phyloP scores from a whole-genome alignment of 768 basidiomycete genomes.

The Strobilomyces confusus region DNA sequence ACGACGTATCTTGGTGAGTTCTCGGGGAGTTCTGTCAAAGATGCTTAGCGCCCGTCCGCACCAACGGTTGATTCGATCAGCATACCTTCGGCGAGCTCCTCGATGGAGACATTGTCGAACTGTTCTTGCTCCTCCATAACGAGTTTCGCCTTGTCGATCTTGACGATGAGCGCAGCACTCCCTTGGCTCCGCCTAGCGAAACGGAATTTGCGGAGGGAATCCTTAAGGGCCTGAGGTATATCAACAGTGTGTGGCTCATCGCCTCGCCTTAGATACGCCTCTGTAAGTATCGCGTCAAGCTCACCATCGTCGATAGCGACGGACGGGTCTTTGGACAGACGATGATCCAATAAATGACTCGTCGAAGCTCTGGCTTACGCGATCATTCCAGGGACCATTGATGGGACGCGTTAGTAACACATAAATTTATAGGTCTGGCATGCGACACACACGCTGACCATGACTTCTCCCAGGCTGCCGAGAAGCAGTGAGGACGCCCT shows the following conservation, averaged over 20 bases:
- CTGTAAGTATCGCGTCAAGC: background rate
- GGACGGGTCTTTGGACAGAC: background rate
- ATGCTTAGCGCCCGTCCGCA: background rate
- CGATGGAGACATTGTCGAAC: constrained; percentile 70
- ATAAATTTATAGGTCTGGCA: too few relatives aligned
- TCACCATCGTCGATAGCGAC: constrained; percentile 20
- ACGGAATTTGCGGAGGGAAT: constrained; percentile 79
- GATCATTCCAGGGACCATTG: background rate
- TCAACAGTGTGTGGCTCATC: constrained; percentile 60
- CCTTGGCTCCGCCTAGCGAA: constrained; percentile 62
- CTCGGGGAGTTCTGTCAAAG: constrained; percentile 71
- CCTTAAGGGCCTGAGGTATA: constrained; percentile 75
- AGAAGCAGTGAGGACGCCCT: constrained; percentile 26
- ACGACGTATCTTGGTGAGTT: constrained; percentile 84
- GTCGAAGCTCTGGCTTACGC: too few relatives aligned
- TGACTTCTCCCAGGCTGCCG: constrained; percentile 11
- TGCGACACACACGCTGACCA: constrained; percentile 3
- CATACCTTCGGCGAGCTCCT: constrained; percentile 84
- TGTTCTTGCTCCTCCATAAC: constrained; percentile 82
- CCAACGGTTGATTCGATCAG: background rate
- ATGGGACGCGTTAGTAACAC: too few relatives aligned
- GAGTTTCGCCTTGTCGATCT: constrained; percentile 83
- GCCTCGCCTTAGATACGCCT: background rate
- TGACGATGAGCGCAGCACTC: constrained; percentile 78
- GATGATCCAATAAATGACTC: too few relatives aligned